Base-by-base conservation (phyloP, 2,329 filamentous ascomycete genomes). In the Fusarium falciforme region DNA sequence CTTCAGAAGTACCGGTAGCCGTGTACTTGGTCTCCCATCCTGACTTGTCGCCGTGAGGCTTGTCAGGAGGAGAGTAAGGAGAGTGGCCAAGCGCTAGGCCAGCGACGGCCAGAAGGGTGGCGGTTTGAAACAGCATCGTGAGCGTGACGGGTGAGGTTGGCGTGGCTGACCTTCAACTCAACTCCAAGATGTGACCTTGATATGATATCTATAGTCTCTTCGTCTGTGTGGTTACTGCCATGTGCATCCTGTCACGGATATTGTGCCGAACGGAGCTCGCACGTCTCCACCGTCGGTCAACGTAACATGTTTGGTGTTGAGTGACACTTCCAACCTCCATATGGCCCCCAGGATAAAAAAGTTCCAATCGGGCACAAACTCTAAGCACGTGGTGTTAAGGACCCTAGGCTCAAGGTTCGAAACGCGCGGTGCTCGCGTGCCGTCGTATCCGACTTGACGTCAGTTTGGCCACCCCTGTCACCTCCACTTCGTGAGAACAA, bases 1-100 rank as follows among this genome's bases (percentile, higher is more conserved):
- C 89, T 54, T 85, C 84, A 22, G 84, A 80, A 20, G 86, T 79
- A 29, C 81, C 83, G 5, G 89, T 91, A 4, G 88, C 86, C 17
- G 89, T 91, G 80, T 88, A 87, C 35, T 69, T 73, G 27, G 81
- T 83, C 74, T 82, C 82, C 82, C 82, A 84, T 17, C 67, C 79
- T 29, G 68, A 66, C n/a, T 57, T 44, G 25, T 64, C 60, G 31
- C 63, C 25, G 7, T 59, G 17, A 4, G 29, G 31, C 29, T 55
- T 55, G n/a, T 35, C 58, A 17, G 65, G 66, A 7, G 63, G 64
- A 31, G 38, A 36, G 40, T 67, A 61, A 59, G 68, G 68, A 16
- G 68, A 61, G 11, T 63, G 67, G 17, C 78, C 82, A 6, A 76
- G 66, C 31, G 70, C 78, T 38, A 79, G 67, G 20, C 78, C 71